Percentiles rank a stretch among this genome's conserved stretches.
Evolutionary conservation across 78 protist genomes (phyloP).

Genomic region (Creolimax fragrantissima): DNA sequence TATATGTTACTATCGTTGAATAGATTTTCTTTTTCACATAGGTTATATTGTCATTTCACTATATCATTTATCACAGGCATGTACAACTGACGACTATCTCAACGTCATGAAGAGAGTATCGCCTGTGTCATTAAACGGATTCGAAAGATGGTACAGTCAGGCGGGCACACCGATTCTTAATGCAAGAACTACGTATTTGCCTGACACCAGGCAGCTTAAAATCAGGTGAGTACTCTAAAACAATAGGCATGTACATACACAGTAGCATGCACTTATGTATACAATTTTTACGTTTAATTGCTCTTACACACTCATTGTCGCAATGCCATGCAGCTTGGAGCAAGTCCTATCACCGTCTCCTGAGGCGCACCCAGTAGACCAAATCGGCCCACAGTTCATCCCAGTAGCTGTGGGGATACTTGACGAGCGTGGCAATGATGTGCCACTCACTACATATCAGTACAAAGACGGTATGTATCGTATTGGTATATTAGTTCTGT

Average conservation of each 20-base stretch:
- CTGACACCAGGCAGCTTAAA: background rate
- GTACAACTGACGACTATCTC: background rate
- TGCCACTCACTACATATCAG: background rate
- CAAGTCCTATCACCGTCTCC: background rate
- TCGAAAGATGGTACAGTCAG: background rate
- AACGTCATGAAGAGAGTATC: background rate
- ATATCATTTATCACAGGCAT: too few relatives aligned
- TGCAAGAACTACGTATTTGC: background rate
- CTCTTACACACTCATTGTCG: background rate
- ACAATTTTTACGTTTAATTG: background rate
- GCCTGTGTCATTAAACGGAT: background rate
- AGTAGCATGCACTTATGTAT: background rate
- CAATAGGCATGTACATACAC: background rate
- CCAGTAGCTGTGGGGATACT: background rate
- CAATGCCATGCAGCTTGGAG: background rate
- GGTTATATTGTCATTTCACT: too few relatives aligned
- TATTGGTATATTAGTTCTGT: background rate
- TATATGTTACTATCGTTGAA: too few relatives aligned
- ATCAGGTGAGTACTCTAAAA: background rate
- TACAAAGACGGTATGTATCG: background rate
- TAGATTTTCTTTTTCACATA: too few relatives aligned
- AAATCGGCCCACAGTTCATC: background rate
- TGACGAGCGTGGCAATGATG: background rate
- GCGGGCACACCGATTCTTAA: background rate
- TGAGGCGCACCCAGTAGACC: background rate